phyloP scores from a whole-genome alignment of 441 rosid genomes.

The Gossypium laxum region DNA sequence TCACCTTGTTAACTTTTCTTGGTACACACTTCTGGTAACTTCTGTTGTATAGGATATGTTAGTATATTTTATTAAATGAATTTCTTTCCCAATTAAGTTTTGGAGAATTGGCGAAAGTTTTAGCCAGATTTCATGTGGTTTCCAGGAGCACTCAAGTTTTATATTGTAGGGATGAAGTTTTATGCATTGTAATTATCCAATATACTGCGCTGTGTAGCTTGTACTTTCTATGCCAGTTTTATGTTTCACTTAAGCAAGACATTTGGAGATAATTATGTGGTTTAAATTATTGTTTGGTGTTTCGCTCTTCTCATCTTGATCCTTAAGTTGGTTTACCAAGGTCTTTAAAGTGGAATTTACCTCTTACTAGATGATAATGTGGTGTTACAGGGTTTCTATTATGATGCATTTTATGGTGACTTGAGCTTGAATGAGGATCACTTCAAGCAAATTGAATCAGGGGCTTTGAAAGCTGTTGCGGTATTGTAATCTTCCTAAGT shows the following conservation, averaged over 20 bases:
- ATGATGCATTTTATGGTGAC: conserved; percentile 86
- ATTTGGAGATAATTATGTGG: neutral
- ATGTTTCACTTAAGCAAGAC: neutral
- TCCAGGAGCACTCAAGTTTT: neutral
- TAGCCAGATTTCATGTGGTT: neutral
- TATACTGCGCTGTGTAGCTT: neutral
- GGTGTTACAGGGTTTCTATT: conserved; percentile 74
- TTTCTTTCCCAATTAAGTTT: neutral
- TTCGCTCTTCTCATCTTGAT: neutral
- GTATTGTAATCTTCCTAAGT: conserved; percentile 32
- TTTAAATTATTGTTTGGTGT: neutral
- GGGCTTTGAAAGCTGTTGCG: conserved; percentile 62
- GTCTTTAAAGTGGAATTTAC: neutral
- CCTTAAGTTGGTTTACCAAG: neutral
- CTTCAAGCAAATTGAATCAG: conserved; percentile 22
- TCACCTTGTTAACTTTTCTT: neutral
- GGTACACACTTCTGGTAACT: neutral
- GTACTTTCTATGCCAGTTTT: neutral
- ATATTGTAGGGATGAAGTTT: neutral
- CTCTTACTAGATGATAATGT: conserved; percentile 2
- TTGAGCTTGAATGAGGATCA: conserved; percentile 76
- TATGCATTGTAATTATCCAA: neutral
- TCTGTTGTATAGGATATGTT: neutral
- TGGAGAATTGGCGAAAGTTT: neutral
- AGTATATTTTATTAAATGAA: neutral